These are phyloP conservation scores for Neoscytalidium dimidiatum DNA, from an alignment of 2,329 filamentous ascomycete genomes.

Conservation along the genomic window DNA sequence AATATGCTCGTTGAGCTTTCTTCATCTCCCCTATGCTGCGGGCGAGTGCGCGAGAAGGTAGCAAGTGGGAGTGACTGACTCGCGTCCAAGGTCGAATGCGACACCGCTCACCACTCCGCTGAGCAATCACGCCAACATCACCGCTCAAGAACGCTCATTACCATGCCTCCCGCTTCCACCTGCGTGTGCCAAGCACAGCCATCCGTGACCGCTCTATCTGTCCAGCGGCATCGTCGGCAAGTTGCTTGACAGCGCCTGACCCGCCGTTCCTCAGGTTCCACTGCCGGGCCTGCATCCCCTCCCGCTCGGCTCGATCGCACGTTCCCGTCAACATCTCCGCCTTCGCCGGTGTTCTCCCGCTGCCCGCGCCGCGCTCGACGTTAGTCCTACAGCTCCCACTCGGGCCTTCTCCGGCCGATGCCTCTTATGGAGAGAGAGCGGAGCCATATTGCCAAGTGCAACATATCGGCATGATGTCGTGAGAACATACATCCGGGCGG, in stretches of 20 bases:
- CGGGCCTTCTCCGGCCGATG: background rate
- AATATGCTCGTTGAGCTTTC: background rate
- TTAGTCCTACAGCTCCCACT: too few species aligned
- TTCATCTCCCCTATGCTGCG: too few species aligned
- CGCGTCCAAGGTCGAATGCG: background rate
- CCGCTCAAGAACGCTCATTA: background rate
- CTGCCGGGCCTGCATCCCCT: background rate
- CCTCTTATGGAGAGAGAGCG: background rate
- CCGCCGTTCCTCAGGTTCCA: background rate
- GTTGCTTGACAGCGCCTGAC: background rate
- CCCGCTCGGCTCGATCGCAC: background rate
- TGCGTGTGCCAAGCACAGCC: background rate
- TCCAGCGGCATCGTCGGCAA: constrained; percentile 1
- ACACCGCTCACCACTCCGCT: background rate
- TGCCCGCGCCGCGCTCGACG: background rate
- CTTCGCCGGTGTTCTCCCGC: background rate
- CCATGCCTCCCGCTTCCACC: background rate
- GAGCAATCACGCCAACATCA: constrained; percentile 11
- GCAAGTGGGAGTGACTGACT: background rate
- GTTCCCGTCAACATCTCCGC: constrained; percentile 1
- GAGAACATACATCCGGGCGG: constrained; percentile 11
- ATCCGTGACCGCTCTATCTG: background rate
- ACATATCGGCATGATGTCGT: background rate
- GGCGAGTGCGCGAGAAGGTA: background rate
- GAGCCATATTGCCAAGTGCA: background rate